Conservation (phyloP, 1,139 yeast genomes). For the Martiniozyma asiatica region DNA sequence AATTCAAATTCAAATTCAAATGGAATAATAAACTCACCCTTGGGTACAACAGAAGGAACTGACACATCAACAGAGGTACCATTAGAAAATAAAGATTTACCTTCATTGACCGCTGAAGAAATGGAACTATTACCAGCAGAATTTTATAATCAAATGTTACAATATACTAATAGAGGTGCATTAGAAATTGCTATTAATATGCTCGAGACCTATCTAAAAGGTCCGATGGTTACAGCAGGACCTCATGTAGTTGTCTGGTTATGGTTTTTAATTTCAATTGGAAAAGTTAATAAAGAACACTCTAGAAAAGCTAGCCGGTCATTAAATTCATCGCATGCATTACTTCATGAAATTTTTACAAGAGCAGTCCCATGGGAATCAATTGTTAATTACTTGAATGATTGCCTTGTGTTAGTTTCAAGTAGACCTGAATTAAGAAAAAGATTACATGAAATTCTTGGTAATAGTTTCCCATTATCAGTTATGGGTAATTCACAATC, state of each 20-base stretch:
- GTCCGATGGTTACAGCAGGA: slow-evolving; percentile 59
- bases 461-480: too few relatives aligned
- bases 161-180: slow-evolving; percentile 49
- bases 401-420: slow-evolving; percentile 27
- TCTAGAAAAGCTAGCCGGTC: slow-evolving; percentile 30
- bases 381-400: slow-evolving; percentile 49
- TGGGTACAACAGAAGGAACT: neutral
- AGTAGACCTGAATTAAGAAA: slow-evolving; percentile 16
- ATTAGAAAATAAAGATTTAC: slow-evolving; percentile 4
- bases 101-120: slow-evolving; percentile 9
- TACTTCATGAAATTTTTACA: slow-evolving; percentile 45
- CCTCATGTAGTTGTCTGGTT: slow-evolving; percentile 65
- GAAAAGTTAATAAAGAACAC: slow-evolving; percentile 39
- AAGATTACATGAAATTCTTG: slow-evolving; percentile 6
- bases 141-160: slow-evolving; percentile 35
- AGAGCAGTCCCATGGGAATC: slow-evolving; percentile 68
- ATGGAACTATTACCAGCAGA: slow-evolving; percentile 17
- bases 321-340: slow-evolving; percentile 18
- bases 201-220: slow-evolving; percentile 49
- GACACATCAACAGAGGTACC: too few relatives aligned
- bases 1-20: neutral
- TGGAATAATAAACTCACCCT: neutral
- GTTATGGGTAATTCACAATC: too few relatives aligned
- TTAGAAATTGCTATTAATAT: slow-evolving; percentile 56
- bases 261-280: slow-evolving; percentile 51